A percentile compares a stretch with the other conserved stretches of the same genome.
phyloP scores from a whole-genome alignment of 768 basidiomycete species.

The Phlebiopsis gigantea region DNA sequence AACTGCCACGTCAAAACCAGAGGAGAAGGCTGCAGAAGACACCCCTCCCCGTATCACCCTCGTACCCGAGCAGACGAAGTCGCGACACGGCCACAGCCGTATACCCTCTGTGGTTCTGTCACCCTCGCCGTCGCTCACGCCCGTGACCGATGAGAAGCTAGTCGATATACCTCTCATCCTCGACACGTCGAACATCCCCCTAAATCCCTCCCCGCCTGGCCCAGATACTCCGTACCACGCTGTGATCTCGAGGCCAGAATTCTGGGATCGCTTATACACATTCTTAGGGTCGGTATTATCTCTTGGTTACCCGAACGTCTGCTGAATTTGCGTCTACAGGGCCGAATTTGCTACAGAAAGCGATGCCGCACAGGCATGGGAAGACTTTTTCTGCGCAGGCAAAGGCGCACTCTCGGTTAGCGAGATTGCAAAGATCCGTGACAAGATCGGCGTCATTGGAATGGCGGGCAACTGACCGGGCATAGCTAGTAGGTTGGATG shows the following conservation, averaged over 20 bases:
- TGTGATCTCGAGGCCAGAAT: conserved; percentile 69
- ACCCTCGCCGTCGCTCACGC: conserved; percentile 57
- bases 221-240: conserved; percentile 49
- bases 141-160: conserved; percentile 39
- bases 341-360: conserved; percentile 54
- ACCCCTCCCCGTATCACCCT: conserved; percentile 15
- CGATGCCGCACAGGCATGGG: conserved; percentile 73
- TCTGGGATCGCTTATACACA: conserved; percentile 67
- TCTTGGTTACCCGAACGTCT: conserved; percentile 3
- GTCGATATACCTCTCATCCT: conserved; percentile 65
- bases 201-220: conserved; percentile 23
- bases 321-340: conserved; percentile 28
- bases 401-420: conserved; percentile 76
- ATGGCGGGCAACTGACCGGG: conserved; percentile 70
- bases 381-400: conserved; percentile 78
- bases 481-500: not conserved
- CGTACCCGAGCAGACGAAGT: conserved; percentile 21
- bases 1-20: conserved; percentile 18
- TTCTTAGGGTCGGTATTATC: conserved; percentile 53
- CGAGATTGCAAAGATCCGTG: conserved; percentile 91
- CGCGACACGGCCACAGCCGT: conserved; percentile 47
- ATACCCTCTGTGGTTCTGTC: conserved; percentile 78
- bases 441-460: conserved; percentile 79
- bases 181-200: conserved; percentile 47
- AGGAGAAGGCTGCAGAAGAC: not conserved